phyloP scores from a whole-genome alignment of 345 rosid species.

The Populus ilicifolia region DNA sequence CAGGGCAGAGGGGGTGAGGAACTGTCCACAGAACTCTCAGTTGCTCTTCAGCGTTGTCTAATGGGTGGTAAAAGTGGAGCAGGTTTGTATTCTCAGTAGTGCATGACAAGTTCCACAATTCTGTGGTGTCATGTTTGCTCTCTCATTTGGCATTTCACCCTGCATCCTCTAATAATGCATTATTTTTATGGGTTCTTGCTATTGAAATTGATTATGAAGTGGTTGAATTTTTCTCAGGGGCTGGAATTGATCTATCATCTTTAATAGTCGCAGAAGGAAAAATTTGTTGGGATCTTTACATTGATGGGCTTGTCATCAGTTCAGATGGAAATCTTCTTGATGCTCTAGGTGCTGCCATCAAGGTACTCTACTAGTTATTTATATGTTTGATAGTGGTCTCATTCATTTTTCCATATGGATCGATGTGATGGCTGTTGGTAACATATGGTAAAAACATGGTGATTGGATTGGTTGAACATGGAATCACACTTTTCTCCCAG shows the following conservation, averaged over 20 bases:
- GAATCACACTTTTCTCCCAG: neutral
- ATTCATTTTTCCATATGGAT: neutral
- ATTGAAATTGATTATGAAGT: slow-evolving; percentile 8
- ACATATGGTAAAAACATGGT: neutral
- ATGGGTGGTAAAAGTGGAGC: slow-evolving; percentile 88
- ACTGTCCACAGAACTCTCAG: slow-evolving; percentile 71
- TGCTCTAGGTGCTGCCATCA: slow-evolving; percentile 77
- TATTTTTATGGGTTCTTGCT: neutral
- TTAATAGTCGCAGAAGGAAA: slow-evolving; percentile 71
- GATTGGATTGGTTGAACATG: neutral
- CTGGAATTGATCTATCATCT: slow-evolving; percentile 75
- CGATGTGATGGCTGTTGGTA: neutral
- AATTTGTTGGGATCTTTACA: slow-evolving; percentile 89
- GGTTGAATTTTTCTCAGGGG: slow-evolving; percentile 43
- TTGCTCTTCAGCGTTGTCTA: slow-evolving; percentile 67
- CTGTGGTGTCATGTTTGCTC: neutral
- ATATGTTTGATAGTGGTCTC: neutral
- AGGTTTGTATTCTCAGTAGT: slow-evolving; percentile 40
- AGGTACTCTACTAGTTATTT: slow-evolving; percentile 35
- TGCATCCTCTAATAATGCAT: neutral
- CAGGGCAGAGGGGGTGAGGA: slow-evolving; percentile 98
- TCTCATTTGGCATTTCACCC: neutral
- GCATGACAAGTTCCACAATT: neutral
- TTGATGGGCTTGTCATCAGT: slow-evolving; percentile 81
- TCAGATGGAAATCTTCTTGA: slow-evolving; percentile 83